Evolutionary conservation across 805 yeast genomes (phyloP).

Genomic region (Hanseniaspora guilliermondii): DNA sequence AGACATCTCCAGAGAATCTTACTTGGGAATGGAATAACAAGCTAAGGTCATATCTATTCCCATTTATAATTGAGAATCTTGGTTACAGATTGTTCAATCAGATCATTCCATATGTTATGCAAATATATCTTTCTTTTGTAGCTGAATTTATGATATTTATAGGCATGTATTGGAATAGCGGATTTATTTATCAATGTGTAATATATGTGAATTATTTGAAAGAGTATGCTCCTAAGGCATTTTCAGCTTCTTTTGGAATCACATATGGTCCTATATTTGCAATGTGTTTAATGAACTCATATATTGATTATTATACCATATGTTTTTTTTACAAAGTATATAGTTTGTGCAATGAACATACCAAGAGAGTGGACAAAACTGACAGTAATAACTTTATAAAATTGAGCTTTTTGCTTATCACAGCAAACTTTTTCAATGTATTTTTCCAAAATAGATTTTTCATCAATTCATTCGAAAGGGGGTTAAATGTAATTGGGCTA

Average conservation of each 20-base stretch:
- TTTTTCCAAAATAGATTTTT: conserved; percentile 70
- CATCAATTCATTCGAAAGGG: conserved; percentile 70
- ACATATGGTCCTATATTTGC: conserved; percentile 48
- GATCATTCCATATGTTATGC: not conserved
- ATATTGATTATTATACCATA: conserved; percentile 55
- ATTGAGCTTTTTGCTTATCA: conserved; percentile 19
- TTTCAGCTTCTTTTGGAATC: conserved; percentile 31
- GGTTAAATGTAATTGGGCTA: conserved; percentile 53
- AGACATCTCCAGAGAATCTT: not conserved
- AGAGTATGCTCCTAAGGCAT: not conserved
- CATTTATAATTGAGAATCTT: conserved; percentile 44
- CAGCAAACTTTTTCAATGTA: conserved; percentile 53
- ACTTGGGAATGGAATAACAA: conserved; percentile 92
- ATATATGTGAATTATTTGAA: conserved; percentile 23
- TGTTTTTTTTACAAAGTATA: conserved; percentile 32
- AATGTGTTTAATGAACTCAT: conserved; percentile 57
- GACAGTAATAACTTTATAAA: conserved; percentile 17
- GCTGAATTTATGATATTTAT: not conserved
- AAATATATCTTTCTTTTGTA: not conserved
- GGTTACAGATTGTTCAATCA: conserved; percentile 15
- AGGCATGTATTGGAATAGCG: not conserved
- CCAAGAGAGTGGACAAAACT: conserved; percentile 15
- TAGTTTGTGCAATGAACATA: conserved; percentile 12
- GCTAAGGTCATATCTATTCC: conserved; percentile 68
- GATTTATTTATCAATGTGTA: conserved; percentile 15